phyloP scores from a whole-genome alignment of 139 green algal genomes.

The Chlorella ohadii region DNA sequence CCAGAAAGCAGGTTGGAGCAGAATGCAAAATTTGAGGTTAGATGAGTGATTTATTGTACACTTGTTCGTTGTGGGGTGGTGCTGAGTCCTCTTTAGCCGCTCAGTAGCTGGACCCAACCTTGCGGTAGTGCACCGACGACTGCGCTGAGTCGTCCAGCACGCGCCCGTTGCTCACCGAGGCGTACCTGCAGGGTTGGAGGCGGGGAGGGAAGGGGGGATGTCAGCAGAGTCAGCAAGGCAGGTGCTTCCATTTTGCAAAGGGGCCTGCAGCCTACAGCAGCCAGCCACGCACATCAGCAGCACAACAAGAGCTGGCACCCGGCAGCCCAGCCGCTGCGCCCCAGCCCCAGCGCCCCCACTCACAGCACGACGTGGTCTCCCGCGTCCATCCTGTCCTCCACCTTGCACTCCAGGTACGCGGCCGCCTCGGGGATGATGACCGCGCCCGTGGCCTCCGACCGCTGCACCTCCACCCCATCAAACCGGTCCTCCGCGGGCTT shows the following conservation, averaged over 20 bases:
- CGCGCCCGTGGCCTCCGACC: slow-evolving; percentile 1
- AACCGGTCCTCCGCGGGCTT: slow-evolving; percentile 90
- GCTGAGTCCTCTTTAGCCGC: neutral
- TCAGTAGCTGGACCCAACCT: slow-evolving; percentile 45
- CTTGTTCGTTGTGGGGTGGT: no score
- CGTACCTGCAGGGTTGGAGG: slow-evolving; percentile 61
- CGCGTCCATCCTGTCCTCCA: slow-evolving; percentile 87
- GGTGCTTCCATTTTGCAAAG: no score
- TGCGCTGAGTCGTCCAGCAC: slow-evolving; percentile 78
- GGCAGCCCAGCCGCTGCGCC: no score
- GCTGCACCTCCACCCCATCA: slow-evolving; percentile 61
- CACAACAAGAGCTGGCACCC: no score
- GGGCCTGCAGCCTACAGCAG: no score
- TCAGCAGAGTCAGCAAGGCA: no score
- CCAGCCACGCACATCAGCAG: no score
- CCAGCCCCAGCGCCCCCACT: no score
- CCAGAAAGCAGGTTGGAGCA: no score
- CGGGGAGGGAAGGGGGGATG: no score
- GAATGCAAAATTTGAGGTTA: no score
- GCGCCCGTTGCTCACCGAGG: slow-evolving; percentile 72
- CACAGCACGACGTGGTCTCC: slow-evolving; percentile 93
- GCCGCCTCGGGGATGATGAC: slow-evolving; percentile 51
- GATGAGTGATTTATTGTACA: no score
- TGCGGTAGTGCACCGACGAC: slow-evolving; percentile 49
- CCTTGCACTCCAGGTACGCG: slow-evolving; percentile 92